Base-by-base conservation (phyloP, 2,329 filamentous ascomycete genomes). In the Colletotrichum sp. region DNA sequence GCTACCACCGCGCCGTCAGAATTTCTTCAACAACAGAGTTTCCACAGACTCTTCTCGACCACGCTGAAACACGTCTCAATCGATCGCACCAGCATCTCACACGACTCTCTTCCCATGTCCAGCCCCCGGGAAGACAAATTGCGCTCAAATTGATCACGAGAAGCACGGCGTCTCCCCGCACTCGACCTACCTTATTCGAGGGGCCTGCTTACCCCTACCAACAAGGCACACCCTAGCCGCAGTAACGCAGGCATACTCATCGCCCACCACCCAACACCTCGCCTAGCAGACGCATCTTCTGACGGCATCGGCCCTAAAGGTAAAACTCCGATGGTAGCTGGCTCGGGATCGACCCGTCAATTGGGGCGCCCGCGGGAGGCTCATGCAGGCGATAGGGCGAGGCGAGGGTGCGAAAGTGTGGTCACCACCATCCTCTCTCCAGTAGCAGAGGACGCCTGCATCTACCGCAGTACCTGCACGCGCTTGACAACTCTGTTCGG, bases 151-250 rank as follows among this genome's bases (percentile, higher is more conserved):
- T 26, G 63, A 48, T 24, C 36, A 48, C 10, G 24, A 21, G 15
- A 18, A 57, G 26, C 60, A 67, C 57, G 63, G 61, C 68, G 24
- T 67, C 72, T 72, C 68, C 72, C 72, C 67, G 39, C 72, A 75
- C 30, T 70, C 65, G 24, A 21, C 43, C 24, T 70, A 60, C 66
- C 34, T 24, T 59, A 65, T 43, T 52, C 34, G 55, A 60, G 21
- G 13, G 57, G 34, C 7, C n/a, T 9, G 28, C 60, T 60, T 43
- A 65, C 55, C 61, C 72, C 61, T 75, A 61, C 68, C 26, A 13
- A 67, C 68, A 63, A 63, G 72, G 68, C 72, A 75, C 26, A 75
- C 67, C 68, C 72, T 28, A 75, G 68, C 48, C 52, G 21, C 48
- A 61, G 28, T 21, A 60, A 48, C 43, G 28, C 60, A 61, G 36